Evolutionary conservation across 1,284 basidiomycete genomes (phyloP), one percentile per base, ranked within the genome.

Genomic region (Apiotrichum laibachii): DNA sequence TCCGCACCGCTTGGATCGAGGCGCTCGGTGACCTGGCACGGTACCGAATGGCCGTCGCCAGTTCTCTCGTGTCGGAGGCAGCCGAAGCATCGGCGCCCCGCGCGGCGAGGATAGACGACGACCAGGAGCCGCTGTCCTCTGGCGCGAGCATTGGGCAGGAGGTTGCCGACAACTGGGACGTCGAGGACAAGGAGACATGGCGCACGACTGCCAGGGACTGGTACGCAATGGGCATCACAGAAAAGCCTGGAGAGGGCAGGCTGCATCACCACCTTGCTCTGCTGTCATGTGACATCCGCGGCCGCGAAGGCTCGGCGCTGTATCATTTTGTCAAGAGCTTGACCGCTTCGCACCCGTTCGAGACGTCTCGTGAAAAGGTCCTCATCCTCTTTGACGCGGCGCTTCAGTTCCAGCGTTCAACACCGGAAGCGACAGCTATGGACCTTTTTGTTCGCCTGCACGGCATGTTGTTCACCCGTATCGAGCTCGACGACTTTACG

Each of bases 291-390:
- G 90, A 93, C 69, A 84, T 84, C 21, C 87, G 89, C 59, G 84
- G 83, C 1, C 90, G 95, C 67, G 93, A 96, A 65, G 77, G 94
- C n/a, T 82, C 87, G 10, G 86, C 87, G 0, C 82, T 97, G 12
- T 95, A 99, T 74, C 95, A 97, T 76, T 95, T 94, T 67, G 84
- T 87, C n/a, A 97, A 97, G 80, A 95, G 91, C 71, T 85, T 98
- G 82, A 90, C 89, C n/a, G 86, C 90, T 8, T 83, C 89, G 0
- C 92, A 95, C 69, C 89, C 92, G 0, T 96, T 92, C 76, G 75
- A 83, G 12, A 89, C 87, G 0, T 89, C 92, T 6, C 87, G 91
- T 26, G 94, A 98, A 77, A 89, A 90, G 0, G 82, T 97, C 13
- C 81, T 94, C 1, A 86, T 86, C 0, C 81, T 96, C 22, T 98